Evolutionary conservation across 352 stramenopile species (phyloP), one percentile per base, ranked within the genome.

Genomic region (Phytophthora pseudosyringae): DNA sequence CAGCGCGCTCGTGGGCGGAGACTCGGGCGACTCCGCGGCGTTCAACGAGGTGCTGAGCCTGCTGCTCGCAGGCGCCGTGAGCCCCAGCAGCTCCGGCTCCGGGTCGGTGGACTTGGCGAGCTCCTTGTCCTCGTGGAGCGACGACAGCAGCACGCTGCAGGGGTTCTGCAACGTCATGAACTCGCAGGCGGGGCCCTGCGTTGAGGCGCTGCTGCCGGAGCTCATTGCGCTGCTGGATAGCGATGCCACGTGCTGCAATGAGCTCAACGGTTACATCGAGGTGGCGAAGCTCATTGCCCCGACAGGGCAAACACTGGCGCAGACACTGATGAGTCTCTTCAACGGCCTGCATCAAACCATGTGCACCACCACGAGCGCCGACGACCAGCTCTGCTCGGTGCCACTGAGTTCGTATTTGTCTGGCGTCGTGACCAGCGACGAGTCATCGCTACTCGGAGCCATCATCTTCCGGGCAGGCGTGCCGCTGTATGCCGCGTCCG

Each of bases 151-250:
- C 46, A 80, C 75, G 39, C 71, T 74, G 32, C 44, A 72, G 21
- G 74, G 69, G 5, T 90, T 90, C 46, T 90, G 81, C 60, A 73
- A 49, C 31, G 67, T 75, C 64, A 90, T 90, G 78, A 88, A 90
- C 61, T 48, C 48, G 0, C 49, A 78, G 43, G 76, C 82, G 7
- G 75, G 65, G 0, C 81, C 81, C 3, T 90, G 81, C 39, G 55
- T 81, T 6, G 53, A 87, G 4, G 33, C 70, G 16, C 64, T 90
- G 31, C 43, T 87, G 21, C 81, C 81, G 0, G 69, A 58, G 50
- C 44, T 90, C 11, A 43, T 88, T 29, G 28, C 65, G 11, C 57
- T 88, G 5, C 7, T 88, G 12, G 69, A 84, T 7, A 81, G 71
- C 10, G 80, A 78, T 10, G 73, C 76, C 10, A 67, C 71, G 18